Evolutionary conservation across 768 basidiomycete species (phyloP), one percentile per base, ranked within the genome.

Genomic region (Termitomyces sp.): DNA sequence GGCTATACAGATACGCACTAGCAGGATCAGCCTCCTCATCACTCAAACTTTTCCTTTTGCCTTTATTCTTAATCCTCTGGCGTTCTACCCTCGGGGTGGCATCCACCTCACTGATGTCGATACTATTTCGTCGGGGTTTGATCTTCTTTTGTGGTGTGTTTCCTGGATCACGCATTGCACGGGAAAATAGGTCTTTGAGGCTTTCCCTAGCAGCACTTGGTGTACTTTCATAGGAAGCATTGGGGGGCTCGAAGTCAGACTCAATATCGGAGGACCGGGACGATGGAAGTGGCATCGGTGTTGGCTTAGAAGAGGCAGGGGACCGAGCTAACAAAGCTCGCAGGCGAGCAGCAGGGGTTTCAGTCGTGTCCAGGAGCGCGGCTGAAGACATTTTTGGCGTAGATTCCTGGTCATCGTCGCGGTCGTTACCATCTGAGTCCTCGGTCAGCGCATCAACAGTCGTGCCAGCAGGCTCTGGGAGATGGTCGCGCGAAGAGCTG

Each of bases 141-240:
- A 58, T 67, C 62, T 65, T 73, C 22, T 86, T 90, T 68, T 81
- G 79, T 2, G 90, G 87, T 5, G 87, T 89, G 64, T 83, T 80
- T 3, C 84, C 87, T 0, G 88, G 81, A 22, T 88, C 85, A 42
- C 85, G 83, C 51, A 85, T 75, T 2, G 86, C 88, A 58, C 79
- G 80, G n/a, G 83, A 83, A 68, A 92, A 90, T 35, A 92, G 76
- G 60, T 84, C 80, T 68, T 79, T 88, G 50, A 91, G 68, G 69
- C 79, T 87, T 64, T 84, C 82, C 51, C 81, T 82, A 18, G 83
- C 81, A 55, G 81, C 66, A 58, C 83, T 86, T 33, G 80, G 79
- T 9, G 75, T 72, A 39, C 69, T 70, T 54, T 72, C 24, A 55
- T 35, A 66, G 2, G 68, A 74, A 36, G 73, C 72, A 35, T 78